phyloP scores from a whole-genome alignment of 2,329 filamentous ascomycete species.

The Hypoxylon sp. region DNA sequence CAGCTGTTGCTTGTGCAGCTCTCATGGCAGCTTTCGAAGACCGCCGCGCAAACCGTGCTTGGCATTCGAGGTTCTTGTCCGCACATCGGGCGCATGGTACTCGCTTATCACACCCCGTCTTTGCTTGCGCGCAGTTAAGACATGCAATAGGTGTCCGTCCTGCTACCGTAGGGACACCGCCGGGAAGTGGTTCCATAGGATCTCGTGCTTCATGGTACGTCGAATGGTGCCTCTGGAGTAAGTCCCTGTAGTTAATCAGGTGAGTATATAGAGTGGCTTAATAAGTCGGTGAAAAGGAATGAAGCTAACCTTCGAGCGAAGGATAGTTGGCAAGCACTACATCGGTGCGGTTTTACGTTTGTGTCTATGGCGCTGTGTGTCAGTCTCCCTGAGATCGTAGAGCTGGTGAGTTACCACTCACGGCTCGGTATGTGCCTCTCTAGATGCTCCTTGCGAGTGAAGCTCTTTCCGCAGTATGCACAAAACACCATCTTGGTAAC shows the following conservation, averaged over 20 bases:
- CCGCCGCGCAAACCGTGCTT: slow-evolving; percentile 65
- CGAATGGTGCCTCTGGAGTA: slow-evolving; percentile 66
- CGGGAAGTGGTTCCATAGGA: slow-evolving; percentile 62
- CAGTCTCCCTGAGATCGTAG: slow-evolving; percentile 27
- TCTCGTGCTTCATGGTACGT: slow-evolving; percentile 67
- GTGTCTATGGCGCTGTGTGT: slow-evolving; percentile 60
- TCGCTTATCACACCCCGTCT: slow-evolving; percentile 67
- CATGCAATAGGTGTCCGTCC: slow-evolving; percentile 64
- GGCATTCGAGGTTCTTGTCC: slow-evolving; percentile 65
- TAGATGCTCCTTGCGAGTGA: slow-evolving; percentile 70
- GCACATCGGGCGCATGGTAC: slow-evolving; percentile 65
- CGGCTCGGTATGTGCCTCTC: slow-evolving; percentile 69
- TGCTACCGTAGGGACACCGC: slow-evolving; percentile 60
- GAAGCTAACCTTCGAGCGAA: slow-evolving; percentile 63
- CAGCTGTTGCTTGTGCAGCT: slow-evolving; percentile 59
- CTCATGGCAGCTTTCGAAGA: slow-evolving; percentile 65
- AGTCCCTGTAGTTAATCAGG: slow-evolving; percentile 58
- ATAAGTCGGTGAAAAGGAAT: slow-evolving; percentile 11
- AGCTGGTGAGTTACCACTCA: slow-evolving; percentile 54
- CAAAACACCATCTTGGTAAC: slow-evolving; percentile 61
- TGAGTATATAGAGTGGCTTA: slow-evolving; percentile 37
- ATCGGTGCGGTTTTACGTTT: slow-evolving; percentile 69
- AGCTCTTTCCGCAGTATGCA: slow-evolving; percentile 68
- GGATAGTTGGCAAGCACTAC: slow-evolving; percentile 64
- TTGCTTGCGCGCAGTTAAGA: slow-evolving; percentile 65